Conservation (phyloP, 192 early-diverging fungal genomes). For the Gryganskiella cystojenkinii region DNA sequence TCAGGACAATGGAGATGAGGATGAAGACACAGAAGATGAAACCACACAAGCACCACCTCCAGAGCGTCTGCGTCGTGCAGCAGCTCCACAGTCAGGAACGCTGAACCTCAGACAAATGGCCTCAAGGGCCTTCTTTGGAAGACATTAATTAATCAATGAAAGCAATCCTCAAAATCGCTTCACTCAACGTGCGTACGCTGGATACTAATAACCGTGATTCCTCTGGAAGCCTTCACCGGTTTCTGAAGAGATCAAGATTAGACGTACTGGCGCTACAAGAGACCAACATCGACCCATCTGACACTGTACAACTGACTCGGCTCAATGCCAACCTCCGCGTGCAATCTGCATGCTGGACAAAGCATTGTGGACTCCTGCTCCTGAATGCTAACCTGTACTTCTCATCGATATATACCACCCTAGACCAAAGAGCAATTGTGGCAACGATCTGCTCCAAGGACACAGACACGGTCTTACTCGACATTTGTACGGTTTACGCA, state of each 20-base stretch:
- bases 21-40: too few relatives aligned
- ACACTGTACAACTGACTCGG: not conserved
- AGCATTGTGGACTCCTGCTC: not conserved
- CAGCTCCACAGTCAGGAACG: too few relatives aligned
- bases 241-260: not conserved
- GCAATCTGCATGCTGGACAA: not conserved
- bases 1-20: too few relatives aligned
- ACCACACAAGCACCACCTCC: too few relatives aligned
- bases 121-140: too few relatives aligned
- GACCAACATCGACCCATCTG: not conserved
- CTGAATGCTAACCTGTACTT: not conserved
- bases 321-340: not conserved
- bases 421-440: not conserved
- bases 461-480: not conserved
- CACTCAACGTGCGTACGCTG: not conserved
- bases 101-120: too few relatives aligned
- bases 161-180: conserved; percentile 1
- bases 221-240: conserved; percentile 1
- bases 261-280: conserved; percentile 9
- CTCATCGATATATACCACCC: not conserved
- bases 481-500: conserved; percentile 3
- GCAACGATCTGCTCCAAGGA: conserved; percentile 3
- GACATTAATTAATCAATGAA: not conserved
- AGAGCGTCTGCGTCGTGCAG: too few relatives aligned
- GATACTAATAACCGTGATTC: not conserved